Conservation (phyloP, 2,329 filamentous ascomycete genomes). For the Cladosporium sp. region DNA sequence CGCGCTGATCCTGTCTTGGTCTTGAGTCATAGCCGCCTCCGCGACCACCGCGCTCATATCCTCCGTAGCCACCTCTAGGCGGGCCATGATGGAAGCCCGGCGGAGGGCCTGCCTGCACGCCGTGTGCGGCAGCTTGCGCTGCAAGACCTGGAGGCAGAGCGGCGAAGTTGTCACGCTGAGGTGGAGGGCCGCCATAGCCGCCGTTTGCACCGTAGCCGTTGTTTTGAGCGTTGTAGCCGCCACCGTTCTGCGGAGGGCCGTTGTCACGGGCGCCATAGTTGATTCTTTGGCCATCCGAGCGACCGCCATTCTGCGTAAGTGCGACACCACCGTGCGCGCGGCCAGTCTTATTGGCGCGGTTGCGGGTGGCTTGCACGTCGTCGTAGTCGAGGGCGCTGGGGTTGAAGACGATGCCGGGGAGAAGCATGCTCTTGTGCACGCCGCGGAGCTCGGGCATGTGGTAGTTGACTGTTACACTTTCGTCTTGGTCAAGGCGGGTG, state of each 20-base stretch:
- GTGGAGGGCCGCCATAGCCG: conserved; percentile 17
- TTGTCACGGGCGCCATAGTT: conserved; percentile 46
- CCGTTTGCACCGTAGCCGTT: conserved; percentile 21
- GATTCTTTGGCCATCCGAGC: conserved; percentile 46
- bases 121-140: conserved; percentile 31
- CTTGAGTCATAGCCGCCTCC: conserved; percentile 21
- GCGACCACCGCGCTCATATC: conserved; percentile 15
- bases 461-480: conserved; percentile 83
- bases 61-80: conserved; percentile 20
- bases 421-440: conserved; percentile 87
- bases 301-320: conserved; percentile 46
- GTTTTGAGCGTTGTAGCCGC: conserved; percentile 22
- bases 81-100: conserved; percentile 18
- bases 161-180: conserved; percentile 17
- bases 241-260: conserved; percentile 21
- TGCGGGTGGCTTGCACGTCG: conserved; percentile 70
- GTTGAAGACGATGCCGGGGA: conserved; percentile 75
- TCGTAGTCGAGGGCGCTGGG: conserved; percentile 66
- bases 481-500: conserved; percentile 71
- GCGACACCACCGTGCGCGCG: conserved; percentile 67
- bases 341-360: conserved; percentile 62
- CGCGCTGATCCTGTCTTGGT: conserved; percentile 20
- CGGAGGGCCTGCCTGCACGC: conserved; percentile 19
- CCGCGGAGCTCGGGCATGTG: conserved; percentile 70
- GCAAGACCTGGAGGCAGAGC: conserved; percentile 32